A percentile compares a stretch with the other conserved stretches of the same genome.
phyloP scores from a whole-genome alignment of 2,329 filamentous ascomycete species.

The Cladorrhinum sp. region DNA sequence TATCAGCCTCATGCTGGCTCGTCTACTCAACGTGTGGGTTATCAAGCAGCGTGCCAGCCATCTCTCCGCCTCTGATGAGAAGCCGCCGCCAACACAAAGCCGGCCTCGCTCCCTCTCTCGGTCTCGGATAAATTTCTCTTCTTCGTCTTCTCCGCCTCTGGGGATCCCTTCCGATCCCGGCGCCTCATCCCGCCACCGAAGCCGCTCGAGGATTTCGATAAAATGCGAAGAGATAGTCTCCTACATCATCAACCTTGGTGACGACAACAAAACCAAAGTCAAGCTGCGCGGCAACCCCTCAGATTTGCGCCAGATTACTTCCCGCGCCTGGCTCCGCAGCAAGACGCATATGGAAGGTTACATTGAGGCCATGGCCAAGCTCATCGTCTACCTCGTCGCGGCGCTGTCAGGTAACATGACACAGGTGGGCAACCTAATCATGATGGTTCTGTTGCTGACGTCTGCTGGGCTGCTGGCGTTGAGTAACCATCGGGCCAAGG shows the following conservation, averaged over 20 bases:
- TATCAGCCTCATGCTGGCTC: constrained; percentile 49
- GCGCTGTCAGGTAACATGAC: constrained; percentile 54
- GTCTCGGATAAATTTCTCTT: not conserved
- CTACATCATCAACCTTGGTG: constrained; percentile 51
- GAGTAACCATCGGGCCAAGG: constrained; percentile 49
- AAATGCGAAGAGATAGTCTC: constrained; percentile 34
- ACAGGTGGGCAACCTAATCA: constrained; percentile 48
- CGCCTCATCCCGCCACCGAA: constrained; percentile 18
- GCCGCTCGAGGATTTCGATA: constrained; percentile 14
- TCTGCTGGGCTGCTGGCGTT: constrained; percentile 52
- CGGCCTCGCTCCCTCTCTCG: not conserved
- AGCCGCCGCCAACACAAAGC: not conserved
- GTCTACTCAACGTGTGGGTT: constrained; percentile 54
- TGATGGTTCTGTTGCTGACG: constrained; percentile 50
- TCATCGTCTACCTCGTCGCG: constrained; percentile 57
- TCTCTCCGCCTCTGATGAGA: constrained; percentile 20
- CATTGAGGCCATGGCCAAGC: constrained; percentile 50
- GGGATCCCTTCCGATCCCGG: not conserved
- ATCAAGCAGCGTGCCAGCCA: constrained; percentile 46
- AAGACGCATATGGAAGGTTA: constrained; percentile 50
- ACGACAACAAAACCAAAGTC: constrained; percentile 46
- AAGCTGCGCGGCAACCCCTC: constrained; percentile 51
- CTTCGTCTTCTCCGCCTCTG: constrained; percentile 19
- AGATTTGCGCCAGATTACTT: constrained; percentile 59
- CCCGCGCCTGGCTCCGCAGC: constrained; percentile 53